Conservation (phyloP, 192 early-diverging fungal genomes). For the Coemansia aciculifera region DNA sequence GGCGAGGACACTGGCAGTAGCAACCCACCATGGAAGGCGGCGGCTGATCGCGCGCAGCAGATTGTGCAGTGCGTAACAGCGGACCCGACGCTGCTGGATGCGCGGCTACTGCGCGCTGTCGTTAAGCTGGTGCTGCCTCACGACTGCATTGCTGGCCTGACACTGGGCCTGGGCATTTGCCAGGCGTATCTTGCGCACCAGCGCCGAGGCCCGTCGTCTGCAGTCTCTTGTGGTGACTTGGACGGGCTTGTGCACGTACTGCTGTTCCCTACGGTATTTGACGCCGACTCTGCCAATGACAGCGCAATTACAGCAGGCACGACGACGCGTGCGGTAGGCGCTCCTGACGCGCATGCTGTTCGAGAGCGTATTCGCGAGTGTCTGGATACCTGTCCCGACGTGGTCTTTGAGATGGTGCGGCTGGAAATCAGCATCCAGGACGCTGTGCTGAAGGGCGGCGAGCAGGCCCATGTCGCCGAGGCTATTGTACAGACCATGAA, state of each 20-base stretch:
- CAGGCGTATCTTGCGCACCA: conserved; percentile 37
- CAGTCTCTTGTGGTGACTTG: conserved; percentile 33
- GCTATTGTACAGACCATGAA: conserved; percentile 38
- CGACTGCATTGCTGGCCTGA: conserved; percentile 53
- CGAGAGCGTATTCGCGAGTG: conserved; percentile 43
- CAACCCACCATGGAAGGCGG: conserved; percentile 30
- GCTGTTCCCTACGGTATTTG: conserved; percentile 74
- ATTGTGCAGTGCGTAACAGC: conserved; percentile 37
- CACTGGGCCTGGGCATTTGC: conserved; percentile 47
- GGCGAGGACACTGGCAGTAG: neutral
- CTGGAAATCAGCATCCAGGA: conserved; percentile 54
- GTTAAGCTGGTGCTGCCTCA: conserved; percentile 56
- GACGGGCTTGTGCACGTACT: conserved; percentile 60
- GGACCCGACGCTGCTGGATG: conserved; percentile 43
- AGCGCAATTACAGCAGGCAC: neutral
- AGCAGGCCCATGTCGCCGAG: conserved; percentile 54
- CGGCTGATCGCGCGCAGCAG: conserved; percentile 35
- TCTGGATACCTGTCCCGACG: conserved; percentile 37
- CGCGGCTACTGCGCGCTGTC: conserved; percentile 32
- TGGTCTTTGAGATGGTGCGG: conserved; percentile 52
- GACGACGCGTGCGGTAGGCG: neutral
- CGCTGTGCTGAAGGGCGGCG: conserved; percentile 49
- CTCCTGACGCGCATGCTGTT: conserved; percentile 30
- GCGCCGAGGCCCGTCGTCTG: conserved; percentile 2
- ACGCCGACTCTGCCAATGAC: conserved; percentile 45